A percentile compares a stretch with the other conserved stretches of the same genome.
These are phyloP conservation scores for Monsonia emarginata DNA, from an alignment of 441 rosid genomes.

Conservation along the genomic window DNA sequence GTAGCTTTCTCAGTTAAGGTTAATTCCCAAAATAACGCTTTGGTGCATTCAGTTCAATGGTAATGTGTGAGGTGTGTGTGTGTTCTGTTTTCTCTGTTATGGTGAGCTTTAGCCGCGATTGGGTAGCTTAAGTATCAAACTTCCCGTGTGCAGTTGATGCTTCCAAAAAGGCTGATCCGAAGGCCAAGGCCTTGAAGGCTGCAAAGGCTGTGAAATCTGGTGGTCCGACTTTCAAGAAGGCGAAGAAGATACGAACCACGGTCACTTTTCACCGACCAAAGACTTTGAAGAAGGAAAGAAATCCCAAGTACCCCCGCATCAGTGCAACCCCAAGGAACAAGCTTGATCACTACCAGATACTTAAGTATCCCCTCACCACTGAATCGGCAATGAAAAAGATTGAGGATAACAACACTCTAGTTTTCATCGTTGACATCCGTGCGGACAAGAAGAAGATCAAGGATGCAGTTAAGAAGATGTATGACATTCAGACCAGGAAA, in stretches of 20 bases:
- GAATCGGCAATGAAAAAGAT: slow-evolving; percentile 86
- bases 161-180: slow-evolving; percentile 69
- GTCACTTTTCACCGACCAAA: slow-evolving; percentile 86
- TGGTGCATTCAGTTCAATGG: too few relatives aligned
- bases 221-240: slow-evolving; percentile 52
- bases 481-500: slow-evolving; percentile 84
- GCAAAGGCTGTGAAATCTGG: slow-evolving; percentile 87
- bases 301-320: slow-evolving; percentile 56
- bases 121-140: too few relatives aligned
- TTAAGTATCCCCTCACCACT: slow-evolving; percentile 69
- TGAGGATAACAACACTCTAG: slow-evolving; percentile 91
- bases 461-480: slow-evolving; percentile 88
- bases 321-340: slow-evolving; percentile 75
- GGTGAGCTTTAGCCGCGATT: too few relatives aligned
- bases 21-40: too few relatives aligned
- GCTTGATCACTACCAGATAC: slow-evolving; percentile 68
- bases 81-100: too few relatives aligned
- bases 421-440: slow-evolving; percentile 82
- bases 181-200: slow-evolving; percentile 77
- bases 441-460: slow-evolving; percentile 90
- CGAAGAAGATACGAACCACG: slow-evolving; percentile 65
- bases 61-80: too few relatives aligned
- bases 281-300: slow-evolving; percentile 61
- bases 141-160: too few relatives aligned
- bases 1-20: too few relatives aligned